Conservation (phyloP, 2,329 filamentous ascomycete genomes). For the Epichloe aotearoae region DNA sequence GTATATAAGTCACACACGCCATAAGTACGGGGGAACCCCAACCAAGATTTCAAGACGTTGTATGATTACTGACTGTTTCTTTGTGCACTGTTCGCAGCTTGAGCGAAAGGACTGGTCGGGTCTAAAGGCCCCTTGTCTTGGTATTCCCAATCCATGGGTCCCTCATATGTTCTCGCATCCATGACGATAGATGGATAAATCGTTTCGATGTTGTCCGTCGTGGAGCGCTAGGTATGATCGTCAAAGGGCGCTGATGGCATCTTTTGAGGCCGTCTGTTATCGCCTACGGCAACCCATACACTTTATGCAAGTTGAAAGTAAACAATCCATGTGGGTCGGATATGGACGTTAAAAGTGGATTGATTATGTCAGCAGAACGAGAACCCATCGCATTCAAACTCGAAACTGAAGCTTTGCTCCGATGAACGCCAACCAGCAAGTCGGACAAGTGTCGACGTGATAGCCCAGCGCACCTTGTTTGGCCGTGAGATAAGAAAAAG, state of each 20-base stretch:
- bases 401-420: background rate
- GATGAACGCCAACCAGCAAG: background rate
- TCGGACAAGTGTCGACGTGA: background rate
- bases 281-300: slow-evolving; percentile 15
- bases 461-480: background rate
- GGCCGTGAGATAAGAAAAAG: background rate
- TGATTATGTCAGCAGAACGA: slow-evolving; percentile 18
- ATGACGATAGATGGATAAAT: slow-evolving; percentile 18
- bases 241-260: background rate
- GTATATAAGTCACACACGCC: background rate
- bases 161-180: slow-evolving; percentile 43
- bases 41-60: background rate
- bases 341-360: background rate
- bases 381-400: background rate
- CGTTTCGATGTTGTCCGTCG: background rate
- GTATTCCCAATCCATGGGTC: slow-evolving; percentile 56
- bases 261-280: slow-evolving; percentile 7
- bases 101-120: slow-evolving; percentile 47
- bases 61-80: slow-evolving; percentile 27
- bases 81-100: slow-evolving; percentile 29
- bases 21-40: background rate
- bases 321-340: slow-evolving; percentile 16
- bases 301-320: slow-evolving; percentile 15
- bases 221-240: background rate
- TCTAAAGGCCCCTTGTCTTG: slow-evolving; percentile 44